Conservation (phyloP, 371 early-diverging fungal genomes). For the Amoeboradix gromovi region DNA sequence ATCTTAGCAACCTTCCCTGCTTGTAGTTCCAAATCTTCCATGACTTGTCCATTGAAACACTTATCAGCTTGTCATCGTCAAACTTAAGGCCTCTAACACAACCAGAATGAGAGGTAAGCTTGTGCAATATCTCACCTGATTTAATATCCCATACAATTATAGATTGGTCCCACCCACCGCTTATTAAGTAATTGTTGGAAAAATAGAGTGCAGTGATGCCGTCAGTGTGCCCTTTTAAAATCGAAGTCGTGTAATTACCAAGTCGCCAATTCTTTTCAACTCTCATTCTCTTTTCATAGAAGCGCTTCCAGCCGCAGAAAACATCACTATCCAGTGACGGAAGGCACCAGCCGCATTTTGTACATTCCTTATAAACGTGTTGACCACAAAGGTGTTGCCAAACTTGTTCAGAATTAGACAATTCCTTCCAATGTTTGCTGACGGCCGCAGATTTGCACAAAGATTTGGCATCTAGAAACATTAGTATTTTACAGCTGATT, state of each 20-base stretch:
- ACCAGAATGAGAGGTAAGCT: constrained; percentile 28
- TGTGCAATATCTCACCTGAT: constrained; percentile 22
- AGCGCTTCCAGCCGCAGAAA: constrained; percentile 41
- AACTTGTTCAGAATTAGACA: constrained; percentile 36
- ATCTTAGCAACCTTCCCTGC: constrained; percentile 16
- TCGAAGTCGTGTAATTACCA: constrained; percentile 24
- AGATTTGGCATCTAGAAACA: constrained; percentile 60
- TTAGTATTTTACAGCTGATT: constrained; percentile 40
- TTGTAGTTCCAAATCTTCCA: constrained; percentile 22
- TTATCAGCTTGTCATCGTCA: constrained; percentile 32
- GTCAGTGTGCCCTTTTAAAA: constrained; percentile 43
- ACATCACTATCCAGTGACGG: constrained; percentile 8
- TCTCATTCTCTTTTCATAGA: constrained; percentile 43
- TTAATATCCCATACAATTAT: constrained; percentile 56
- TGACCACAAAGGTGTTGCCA: constrained; percentile 89
- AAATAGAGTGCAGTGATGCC: constrained; percentile 71
- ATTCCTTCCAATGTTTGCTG: too few species aligned
- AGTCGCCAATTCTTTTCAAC: constrained; percentile 59
- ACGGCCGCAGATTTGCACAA: constrained; percentile 70
- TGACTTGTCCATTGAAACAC: constrained; percentile 43
- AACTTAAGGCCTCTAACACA: constrained; percentile 52
- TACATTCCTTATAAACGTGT: constrained; percentile 77
- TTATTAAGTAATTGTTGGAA: constrained; percentile 39
- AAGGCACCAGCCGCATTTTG: constrained; percentile 75
- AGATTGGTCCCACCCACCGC: constrained; percentile 66